Conservation (phyloP, 2,329 filamentous ascomycete species). For the Penicillium digitatum region DNA sequence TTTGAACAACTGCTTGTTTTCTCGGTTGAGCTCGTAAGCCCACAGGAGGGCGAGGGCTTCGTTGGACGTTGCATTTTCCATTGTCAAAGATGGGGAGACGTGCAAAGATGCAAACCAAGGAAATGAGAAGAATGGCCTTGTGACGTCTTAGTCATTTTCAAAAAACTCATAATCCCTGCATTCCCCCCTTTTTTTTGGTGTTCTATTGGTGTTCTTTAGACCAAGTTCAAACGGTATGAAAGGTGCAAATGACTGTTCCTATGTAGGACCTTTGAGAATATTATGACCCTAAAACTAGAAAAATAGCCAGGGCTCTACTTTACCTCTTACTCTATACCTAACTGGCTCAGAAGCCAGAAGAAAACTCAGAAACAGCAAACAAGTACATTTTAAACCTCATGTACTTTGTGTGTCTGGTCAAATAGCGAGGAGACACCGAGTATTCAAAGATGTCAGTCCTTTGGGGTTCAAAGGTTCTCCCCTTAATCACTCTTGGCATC, state of each 20-base stretch:
- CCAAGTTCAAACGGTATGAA: no score
- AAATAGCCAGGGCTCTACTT: no score
- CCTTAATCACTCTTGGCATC: background rate
- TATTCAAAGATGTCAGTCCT: background rate
- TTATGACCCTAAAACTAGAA: no score
- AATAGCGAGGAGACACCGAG: background rate
- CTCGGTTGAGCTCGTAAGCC: constrained; percentile 3
- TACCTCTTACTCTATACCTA: no score
- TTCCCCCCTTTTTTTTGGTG: no score
- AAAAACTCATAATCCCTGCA: no score
- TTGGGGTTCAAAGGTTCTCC: no score
- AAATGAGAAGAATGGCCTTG: background rate
- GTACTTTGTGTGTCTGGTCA: background rate
- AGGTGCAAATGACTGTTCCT: no score
- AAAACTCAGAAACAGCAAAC: background rate
- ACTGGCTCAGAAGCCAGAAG: background rate
- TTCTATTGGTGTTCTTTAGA: no score
- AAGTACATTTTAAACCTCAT: background rate
- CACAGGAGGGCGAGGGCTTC: constrained; percentile 5
- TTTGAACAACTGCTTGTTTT: constrained; percentile 5
- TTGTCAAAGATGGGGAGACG: background rate
- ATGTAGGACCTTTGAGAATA: no score
- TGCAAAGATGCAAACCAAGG: background rate
- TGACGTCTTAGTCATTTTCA: no score
- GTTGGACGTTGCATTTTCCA: background rate